Conservation (phyloP, 1,284 basidiomycete species). For the Fomitopsis pinicola region DNA sequence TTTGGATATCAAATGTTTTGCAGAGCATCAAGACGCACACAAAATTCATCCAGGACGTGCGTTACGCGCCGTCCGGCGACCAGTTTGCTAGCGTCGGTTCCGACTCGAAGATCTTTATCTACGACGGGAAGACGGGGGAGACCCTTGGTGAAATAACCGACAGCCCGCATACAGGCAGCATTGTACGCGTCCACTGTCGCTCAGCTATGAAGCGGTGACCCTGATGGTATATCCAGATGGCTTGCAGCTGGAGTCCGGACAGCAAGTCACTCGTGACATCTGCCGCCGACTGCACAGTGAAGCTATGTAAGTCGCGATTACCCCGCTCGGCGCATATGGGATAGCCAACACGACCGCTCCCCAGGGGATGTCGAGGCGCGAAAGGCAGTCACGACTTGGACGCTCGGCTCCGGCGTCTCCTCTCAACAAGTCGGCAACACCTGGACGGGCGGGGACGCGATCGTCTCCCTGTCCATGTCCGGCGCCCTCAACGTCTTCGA, state of each 20-base stretch:
- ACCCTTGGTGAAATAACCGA: conserved; percentile 65
- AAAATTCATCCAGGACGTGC: conserved; percentile 92
- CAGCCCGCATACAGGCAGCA: conserved; percentile 67
- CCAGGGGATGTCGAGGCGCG: conserved; percentile 77
- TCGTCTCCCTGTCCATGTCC: conserved; percentile 84
- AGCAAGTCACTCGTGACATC: conserved; percentile 76
- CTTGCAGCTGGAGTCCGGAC: conserved; percentile 74
- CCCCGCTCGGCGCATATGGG: background rate
- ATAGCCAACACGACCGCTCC: background rate
- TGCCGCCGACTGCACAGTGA: conserved; percentile 86
- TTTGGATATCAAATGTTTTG: background rate
- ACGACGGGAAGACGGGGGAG: conserved; percentile 90
- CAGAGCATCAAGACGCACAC: conserved; percentile 87
- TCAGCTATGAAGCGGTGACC: background rate
- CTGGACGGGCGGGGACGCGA: conserved; percentile 68
- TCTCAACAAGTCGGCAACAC: conserved; percentile 89
- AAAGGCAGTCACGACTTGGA: conserved; percentile 67
- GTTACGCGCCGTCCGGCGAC: conserved; percentile 78
- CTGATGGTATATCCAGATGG: conserved; percentile 51
- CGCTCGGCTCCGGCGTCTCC: conserved; percentile 62
- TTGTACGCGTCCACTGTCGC: conserved; percentile 46
- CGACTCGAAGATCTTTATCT: conserved; percentile 87
- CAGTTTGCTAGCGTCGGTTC: conserved; percentile 89
- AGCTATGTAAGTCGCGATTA: conserved; percentile 60
- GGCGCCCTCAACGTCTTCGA: conserved; percentile 88